phyloP scores from a whole-genome alignment of 2,329 filamentous ascomycete species.

The Cytospora piceae region DNA sequence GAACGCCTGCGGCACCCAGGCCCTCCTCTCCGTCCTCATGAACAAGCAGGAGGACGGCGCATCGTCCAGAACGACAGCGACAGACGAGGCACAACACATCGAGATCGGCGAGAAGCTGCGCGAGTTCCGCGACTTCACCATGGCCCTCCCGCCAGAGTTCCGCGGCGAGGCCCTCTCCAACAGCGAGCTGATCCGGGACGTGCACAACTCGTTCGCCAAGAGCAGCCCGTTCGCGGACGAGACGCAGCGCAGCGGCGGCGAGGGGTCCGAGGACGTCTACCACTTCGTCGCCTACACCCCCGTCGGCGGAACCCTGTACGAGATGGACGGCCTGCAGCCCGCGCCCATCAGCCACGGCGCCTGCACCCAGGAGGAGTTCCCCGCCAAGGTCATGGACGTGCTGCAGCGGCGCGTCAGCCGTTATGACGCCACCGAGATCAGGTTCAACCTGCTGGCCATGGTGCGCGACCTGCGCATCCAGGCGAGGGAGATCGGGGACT shows the following conservation, averaged over 20 bases:
- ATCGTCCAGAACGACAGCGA: constrained; percentile 20
- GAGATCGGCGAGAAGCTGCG: constrained; percentile 72
- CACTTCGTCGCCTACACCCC: constrained; percentile 97
- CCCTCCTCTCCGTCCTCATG: constrained; percentile 85
- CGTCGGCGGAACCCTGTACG: constrained; percentile 80
- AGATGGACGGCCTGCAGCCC: constrained; percentile 92
- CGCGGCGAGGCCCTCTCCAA: constrained; percentile 65
- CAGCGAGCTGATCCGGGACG: constrained; percentile 70
- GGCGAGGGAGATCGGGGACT: constrained; percentile 81
- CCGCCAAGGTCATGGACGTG: constrained; percentile 81
- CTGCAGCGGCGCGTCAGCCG: constrained; percentile 80
- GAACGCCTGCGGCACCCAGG: constrained; percentile 97
- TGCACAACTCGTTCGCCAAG: constrained; percentile 89
- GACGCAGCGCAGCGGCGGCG: constrained; percentile 67
- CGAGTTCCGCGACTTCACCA: constrained; percentile 87
- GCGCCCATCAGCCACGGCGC: constrained; percentile 87
- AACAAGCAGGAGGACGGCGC: constrained; percentile 67
- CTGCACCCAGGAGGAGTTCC: constrained; percentile 73
- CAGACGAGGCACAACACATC: constrained; percentile 50
- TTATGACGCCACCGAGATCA: constrained; percentile 85
- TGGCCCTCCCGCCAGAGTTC: constrained; percentile 76
- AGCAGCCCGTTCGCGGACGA: constrained; percentile 93
- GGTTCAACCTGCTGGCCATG: constrained; percentile 95
- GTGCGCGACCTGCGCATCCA: constrained; percentile 78
- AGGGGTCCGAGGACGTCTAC: constrained; percentile 84